Base-by-base conservation (phyloP, 495 filamentous ascomycete species). In the Lineolata rhizophorae region DNA sequence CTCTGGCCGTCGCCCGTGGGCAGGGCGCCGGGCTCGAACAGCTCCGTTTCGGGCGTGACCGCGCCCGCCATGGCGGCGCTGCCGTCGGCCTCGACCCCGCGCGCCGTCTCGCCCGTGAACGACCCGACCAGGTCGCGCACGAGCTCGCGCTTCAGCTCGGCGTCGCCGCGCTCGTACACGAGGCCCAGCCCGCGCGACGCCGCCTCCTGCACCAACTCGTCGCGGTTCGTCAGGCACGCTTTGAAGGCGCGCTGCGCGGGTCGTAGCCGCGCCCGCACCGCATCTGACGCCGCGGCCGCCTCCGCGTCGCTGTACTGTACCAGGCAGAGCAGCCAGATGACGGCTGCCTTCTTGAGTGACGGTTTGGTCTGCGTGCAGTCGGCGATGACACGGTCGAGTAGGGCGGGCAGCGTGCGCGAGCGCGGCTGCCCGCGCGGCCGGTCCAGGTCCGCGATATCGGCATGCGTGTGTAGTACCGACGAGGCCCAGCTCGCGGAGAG, bases 181-280 rank as follows among this genome's bases (percentile, higher is more conserved):
- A 94, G 58, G 10, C 77, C 70, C 18, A 97, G 64, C 10, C 87
- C 87, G 38, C 87, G 65, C 10, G 83, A 85, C 2, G 90, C 87
- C 2, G 84, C 82, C 49, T 97, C 87, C 49, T 94, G 87, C 4
- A 94, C 81, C 27, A 94, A 63, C 46, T 92, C 79, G 37, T 97
- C 87, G 13, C 84, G 62, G 45, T 90, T 82, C 9, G 71, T 67
- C 20, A 97, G 64, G n/a, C 92, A 68, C 11, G 70, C 59, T 54
- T 83, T 76, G 51, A 97, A 97, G 3, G 77, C 80, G 31, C 57
- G 65, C 51, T 97, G 87, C 48, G 76, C 87, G 39, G 77, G 63
- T 35, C 73, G 61, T 34, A 97, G 53, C 8, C 70, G 64, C 3
- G 56, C 52, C 46, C 87, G 76, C 25, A 93, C 60, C 37, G 77